A percentile compares a stretch with the other conserved stretches of the same genome.
Conservation (phyloP, 148 eudicot genomes). For the Rhododendron ovatum region DNA sequence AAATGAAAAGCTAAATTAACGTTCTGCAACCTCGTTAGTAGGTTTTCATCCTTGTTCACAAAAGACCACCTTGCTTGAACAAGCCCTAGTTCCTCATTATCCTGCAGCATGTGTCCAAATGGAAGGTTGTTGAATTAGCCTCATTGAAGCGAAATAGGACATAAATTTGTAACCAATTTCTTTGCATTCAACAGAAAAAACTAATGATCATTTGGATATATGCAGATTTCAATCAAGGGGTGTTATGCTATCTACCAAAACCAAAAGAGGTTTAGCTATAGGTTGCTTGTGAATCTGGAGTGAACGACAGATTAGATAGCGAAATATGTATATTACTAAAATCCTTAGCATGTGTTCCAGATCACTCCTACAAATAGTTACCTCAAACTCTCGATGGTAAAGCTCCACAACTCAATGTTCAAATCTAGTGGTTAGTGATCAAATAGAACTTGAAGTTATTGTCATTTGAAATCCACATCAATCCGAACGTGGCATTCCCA, state of each 20-base stretch:
- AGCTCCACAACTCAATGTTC: background rate
- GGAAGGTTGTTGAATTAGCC: background rate
- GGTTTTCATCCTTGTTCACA: constrained; percentile 92
- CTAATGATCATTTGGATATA: background rate
- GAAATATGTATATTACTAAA: background rate
- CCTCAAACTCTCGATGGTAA: background rate
- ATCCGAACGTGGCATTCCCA: background rate
- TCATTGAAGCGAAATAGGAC: background rate
- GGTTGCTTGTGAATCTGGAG: background rate
- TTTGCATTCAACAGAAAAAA: background rate
- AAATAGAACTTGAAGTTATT: background rate
- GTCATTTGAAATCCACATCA: background rate
- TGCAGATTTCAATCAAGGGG: background rate
- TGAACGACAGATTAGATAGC: background rate
- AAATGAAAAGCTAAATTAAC: constrained; percentile 90
- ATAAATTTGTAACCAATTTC: background rate
- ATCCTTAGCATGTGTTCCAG: background rate
- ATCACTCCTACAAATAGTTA: background rate
- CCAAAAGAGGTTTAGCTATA: background rate
- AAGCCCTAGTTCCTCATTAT: constrained; percentile 80
- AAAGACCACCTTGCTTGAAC: constrained; percentile 99
- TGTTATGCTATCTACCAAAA: background rate
- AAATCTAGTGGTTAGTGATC: background rate
- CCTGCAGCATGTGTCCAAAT: constrained; percentile 42
- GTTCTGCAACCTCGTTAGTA: constrained; percentile 80